Percentiles rank a stretch among this genome's conserved stretches.
Conservation (phyloP, 495 filamentous ascomycete genomes). For the Aspergillus kassunensis region DNA sequence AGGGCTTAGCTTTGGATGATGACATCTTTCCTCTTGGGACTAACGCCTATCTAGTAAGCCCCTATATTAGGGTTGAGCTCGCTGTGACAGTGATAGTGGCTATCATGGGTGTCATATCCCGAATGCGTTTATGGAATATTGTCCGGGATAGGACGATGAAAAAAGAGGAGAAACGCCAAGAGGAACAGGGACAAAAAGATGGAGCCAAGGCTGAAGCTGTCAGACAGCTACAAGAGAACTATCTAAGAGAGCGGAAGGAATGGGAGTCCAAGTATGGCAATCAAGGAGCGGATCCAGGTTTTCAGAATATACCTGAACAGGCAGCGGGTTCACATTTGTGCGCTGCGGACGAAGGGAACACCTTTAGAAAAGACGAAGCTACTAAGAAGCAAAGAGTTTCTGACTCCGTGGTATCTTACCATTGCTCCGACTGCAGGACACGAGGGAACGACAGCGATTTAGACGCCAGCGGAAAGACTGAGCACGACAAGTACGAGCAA, state of each 20-base stretch:
- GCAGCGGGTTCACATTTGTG: constrained; percentile 26
- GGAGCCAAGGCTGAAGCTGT: constrained; percentile 68
- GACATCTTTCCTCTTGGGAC: constrained; percentile 72
- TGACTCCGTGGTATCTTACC: constrained; percentile 18
- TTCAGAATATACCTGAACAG: constrained; percentile 25
- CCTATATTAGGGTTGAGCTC: constrained; percentile 80
- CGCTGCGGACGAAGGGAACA: constrained; percentile 18
- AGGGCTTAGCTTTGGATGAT: constrained; percentile 63
- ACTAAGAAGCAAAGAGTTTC: constrained; percentile 37
- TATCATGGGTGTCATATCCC: constrained; percentile 73
- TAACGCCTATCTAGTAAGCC: constrained; percentile 78
- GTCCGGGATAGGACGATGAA: constrained; percentile 66
- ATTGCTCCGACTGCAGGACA: constrained; percentile 24
- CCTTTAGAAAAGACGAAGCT: constrained; percentile 29
- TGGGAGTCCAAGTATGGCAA: constrained; percentile 78
- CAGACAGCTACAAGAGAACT: constrained; percentile 62
- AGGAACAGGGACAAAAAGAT: constrained; percentile 57
- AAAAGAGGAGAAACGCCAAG: constrained; percentile 51
- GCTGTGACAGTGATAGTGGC: constrained; percentile 72
- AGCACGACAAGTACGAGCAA: no score
- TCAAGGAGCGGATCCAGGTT: constrained; percentile 18
- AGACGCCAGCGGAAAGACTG: constrained; percentile 10
- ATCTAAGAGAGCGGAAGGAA: constrained; percentile 59
- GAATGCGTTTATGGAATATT: constrained; percentile 85
- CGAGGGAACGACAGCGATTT: no score